Base-by-base conservation (phyloP, 1,284 basidiomycete species). In the Xerocomus nothofagi region DNA sequence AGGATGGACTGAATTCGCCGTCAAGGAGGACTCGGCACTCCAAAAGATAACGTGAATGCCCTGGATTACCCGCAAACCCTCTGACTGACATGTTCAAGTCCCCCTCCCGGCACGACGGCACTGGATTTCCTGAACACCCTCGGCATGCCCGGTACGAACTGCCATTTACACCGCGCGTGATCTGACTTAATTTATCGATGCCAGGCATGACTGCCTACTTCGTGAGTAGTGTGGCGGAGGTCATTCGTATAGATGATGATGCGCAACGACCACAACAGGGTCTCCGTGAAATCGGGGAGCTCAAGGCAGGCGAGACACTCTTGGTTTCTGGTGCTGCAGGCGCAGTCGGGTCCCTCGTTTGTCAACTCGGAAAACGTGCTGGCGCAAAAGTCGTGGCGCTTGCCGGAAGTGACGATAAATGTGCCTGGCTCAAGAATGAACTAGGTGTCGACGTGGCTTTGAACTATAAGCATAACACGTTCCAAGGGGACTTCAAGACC, bases 301-400 rank as follows among this genome's bases (percentile, higher is more conserved):
- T 94, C 60, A 88, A 94, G 66, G 69, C 83, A 0, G 91, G 91
- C 10, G 92, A 96, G 51, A 88, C 80, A 0, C 80, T 95, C 40
- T 78, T 95, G 23, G 86, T 96, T 18, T 91, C 90, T 1, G 93
- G 91, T 18, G 93, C 93, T 0, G 93, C 92, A 18, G 93, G 93
- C n/a, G 85, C 91, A 4, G 90, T 92, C 17, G 88, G 88, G 29
- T 80, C 84, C 26, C 68, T 88, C 51, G 84, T 75, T 27, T 88
- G 82, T 66, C 88, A 95, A 66, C 78, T 93, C 26, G 92, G 86
- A 47, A 89, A 88, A 66, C 75, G 79, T 40, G 71, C 74, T 17
- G 88, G 88, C 29, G 86, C 86, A 30, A 88, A 82, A 56, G 93
- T 97, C 42, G 84, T 93, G 57, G 93, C 84, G 11, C 89, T 70